phyloP scores from a whole-genome alignment of 1,284 basidiomycete species.

The Hemileia vastatrix region DNA sequence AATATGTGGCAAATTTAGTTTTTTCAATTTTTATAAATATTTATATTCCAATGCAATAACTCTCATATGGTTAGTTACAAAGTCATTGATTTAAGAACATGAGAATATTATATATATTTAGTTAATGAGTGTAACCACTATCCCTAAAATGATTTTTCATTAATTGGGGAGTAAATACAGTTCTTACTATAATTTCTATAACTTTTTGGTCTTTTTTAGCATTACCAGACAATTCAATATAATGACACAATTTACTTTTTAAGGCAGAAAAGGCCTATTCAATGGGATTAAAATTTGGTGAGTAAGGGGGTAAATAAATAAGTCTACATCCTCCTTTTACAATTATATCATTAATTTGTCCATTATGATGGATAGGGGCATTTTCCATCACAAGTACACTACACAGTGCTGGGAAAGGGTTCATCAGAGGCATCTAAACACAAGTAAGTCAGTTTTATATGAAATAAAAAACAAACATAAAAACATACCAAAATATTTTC shows the following conservation, averaged over 20 bases:
- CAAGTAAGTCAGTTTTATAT: neutral
- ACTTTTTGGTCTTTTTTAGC: neutral
- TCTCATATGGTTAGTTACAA: no score
- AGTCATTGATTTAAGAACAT: no score
- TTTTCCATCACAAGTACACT: constrained; percentile 3
- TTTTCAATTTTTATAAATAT: no score
- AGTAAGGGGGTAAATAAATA: neutral
- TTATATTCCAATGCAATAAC: no score
- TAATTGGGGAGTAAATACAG: neutral
- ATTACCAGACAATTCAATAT: neutral
- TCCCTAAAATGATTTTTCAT: neutral
- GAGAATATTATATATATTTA: no score
- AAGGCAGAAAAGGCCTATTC: no score
- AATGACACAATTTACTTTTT: neutral
- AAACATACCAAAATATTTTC: neutral
- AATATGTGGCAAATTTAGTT: no score
- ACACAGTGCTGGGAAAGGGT: no score
- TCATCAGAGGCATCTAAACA: neutral
- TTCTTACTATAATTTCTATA: neutral
- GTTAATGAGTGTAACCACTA: neutral
- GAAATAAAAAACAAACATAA: neutral
- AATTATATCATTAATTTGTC: neutral
- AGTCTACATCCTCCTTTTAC: neutral
- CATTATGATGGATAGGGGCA: neutral
- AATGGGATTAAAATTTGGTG: neutral